Conservation (phyloP, 768 basidiomycete species). For the Phanerochaete sordida region DNA sequence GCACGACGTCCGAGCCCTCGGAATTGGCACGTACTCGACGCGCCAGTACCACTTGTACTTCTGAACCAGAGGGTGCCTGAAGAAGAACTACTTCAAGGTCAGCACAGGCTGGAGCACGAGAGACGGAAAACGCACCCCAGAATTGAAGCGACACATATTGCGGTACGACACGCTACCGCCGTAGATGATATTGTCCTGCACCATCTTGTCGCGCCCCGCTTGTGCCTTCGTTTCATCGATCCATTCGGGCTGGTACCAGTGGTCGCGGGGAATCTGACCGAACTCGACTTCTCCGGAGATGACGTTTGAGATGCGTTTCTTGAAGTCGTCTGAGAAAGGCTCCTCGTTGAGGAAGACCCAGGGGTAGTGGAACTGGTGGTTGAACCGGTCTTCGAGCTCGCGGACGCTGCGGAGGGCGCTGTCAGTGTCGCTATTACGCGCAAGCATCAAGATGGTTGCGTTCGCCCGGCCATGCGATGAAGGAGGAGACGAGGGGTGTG, state of each 20-base stretch:
- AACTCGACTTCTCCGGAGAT: constrained; percentile 41
- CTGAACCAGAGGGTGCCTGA: constrained; percentile 60
- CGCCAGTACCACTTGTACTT: constrained; percentile 80
- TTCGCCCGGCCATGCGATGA: constrained; percentile 22
- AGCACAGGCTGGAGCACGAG: neutral
- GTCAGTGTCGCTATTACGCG: constrained; percentile 61
- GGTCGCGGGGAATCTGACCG: constrained; percentile 52
- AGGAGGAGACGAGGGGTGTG: neutral
- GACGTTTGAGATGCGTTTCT: constrained; percentile 29
- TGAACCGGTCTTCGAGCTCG: constrained; percentile 86
- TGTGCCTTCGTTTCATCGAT: constrained; percentile 65
- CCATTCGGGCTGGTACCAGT: constrained; percentile 73
- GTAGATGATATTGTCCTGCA: constrained; percentile 42
- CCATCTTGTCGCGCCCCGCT: constrained; percentile 50
- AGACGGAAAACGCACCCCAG: constrained; percentile 41
- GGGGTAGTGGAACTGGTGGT: constrained; percentile 73
- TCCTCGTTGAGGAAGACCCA: constrained; percentile 90
- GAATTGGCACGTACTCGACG: constrained; percentile 42
- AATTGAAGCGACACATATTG: constrained; percentile 80
- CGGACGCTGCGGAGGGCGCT: constrained; percentile 61
- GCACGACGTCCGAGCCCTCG: constrained; percentile 22
- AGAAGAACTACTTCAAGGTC: constrained; percentile 43
- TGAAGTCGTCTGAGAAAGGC: constrained; percentile 74
- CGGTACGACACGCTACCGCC: constrained; percentile 54
- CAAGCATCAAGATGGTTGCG: constrained; percentile 45